Base-by-base conservation (phyloP, 805 yeast species). In the Cyberlindnera maclurae region DNA sequence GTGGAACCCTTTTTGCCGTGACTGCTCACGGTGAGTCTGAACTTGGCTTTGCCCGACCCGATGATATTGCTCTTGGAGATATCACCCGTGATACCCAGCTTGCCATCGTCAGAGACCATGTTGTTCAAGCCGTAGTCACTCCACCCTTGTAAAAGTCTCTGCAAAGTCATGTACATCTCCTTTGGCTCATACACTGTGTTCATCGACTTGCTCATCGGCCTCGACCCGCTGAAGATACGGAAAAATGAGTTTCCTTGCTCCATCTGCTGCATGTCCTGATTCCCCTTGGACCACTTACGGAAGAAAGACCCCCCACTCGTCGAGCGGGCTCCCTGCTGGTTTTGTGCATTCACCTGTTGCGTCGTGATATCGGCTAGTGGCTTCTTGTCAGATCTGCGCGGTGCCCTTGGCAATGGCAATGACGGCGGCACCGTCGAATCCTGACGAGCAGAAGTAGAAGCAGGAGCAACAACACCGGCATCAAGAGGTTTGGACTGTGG, bases 91-190 rank as follows among this genome's bases (percentile, higher is more conserved):
- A 82, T 65, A 26, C 64, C 65, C 49, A 63, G 57, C 6, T 63
- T 57, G 4, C 63, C 58, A 15, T 66, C 63, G 47, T 70, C 70
- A 33, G 72, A 59, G 29, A 59, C 63, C 42, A 82, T 66, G 43
- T 75, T 70, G 47, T 71, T 74, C 50, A 82, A 60, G 8, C 93
- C 90, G 50, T 81, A 81, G 43, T 72, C 75, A 12, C 75, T 70
- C 93, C 93, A 82, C 13, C 81, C 76, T 33, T 59, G 65, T 46
- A 82, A 62, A 39, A 82, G 67, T 32, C 82, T 75, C 54, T 65
- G 70, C 49, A 82, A 61, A 3, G 87, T 86, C 32, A 75, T 74
- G 43, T 73, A 71, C 69, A 82, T 69, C 54, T 82, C 86, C 20
- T 64, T 70, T 41, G 63, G 55, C 28, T 47, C 58, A 33, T 58